Evolutionary conservation across 805 yeast species (phyloP), one percentile per base, ranked within the genome.

Genomic region (Babjeviella inositovora): DNA sequence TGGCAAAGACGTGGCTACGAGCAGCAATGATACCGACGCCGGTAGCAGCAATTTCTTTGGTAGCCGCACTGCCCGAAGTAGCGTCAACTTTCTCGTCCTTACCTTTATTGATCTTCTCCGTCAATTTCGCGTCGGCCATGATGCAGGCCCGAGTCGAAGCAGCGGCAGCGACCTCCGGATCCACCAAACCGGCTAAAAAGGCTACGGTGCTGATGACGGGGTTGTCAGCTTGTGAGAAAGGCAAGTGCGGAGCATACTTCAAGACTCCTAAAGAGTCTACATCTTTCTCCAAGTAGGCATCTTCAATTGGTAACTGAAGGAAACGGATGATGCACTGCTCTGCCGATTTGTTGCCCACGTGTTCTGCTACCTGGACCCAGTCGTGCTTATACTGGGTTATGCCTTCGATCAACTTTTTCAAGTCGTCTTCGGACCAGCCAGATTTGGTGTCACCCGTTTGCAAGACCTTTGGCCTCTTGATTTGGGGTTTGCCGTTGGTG

Each of bases 201-300:
- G 94, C 74, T 31, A 90, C 62, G n/a, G 93, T 87, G 17, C 93
- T 75, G 53, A 90, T 62, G 4, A 90, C 84, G 3, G 99, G 98
- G 45, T 90, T 90, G 35, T 90, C 97, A 14, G 74, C 68, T 20
- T 81, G 66, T 17, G 81, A 68, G 23, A 80, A 74, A 8, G 97
- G 94, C 23, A 87, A 59, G 43, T 81, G 76, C 3, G 92, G 75
- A 4, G 87, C 73, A 44, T 65, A 82, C 40, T 73, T 77, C 32
- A 85, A 58, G 8, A 93, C 79, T 1, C 90, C 85, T 11, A 76
- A 43, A 17, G 63, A 57, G 7, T 54, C 52, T 18, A 34, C 46
- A 6, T 33, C 34, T 15, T 63, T 53, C 13, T 64, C 63, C 31
- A 70, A 47, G 38, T 63, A 77, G 26, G 62, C 52, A 44, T 82